Evolutionary conservation across 2,329 filamentous ascomycete genomes (phyloP).

Genomic region (Thielaviopsis musarum): DNA sequence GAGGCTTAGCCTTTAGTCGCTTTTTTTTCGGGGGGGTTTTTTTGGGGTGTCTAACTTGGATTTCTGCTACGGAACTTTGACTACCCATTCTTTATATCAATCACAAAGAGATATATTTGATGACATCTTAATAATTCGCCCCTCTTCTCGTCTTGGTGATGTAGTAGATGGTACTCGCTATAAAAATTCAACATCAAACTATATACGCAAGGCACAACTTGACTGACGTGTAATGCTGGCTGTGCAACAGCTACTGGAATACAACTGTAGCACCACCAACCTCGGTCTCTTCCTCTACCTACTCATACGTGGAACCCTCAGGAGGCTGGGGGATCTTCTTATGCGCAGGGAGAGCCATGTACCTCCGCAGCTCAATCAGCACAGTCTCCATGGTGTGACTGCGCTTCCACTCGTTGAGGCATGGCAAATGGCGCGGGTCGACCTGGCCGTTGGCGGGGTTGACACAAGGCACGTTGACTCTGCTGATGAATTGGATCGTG

Average conservation of each 20-base stretch:
- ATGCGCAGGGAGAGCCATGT: slow-evolving; percentile 80
- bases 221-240: neutral
- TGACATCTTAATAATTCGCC: neutral
- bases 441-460: slow-evolving; percentile 66
- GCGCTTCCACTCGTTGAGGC: slow-evolving; percentile 77
- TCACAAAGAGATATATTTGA: slow-evolving; percentile 1
- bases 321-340: slow-evolving; percentile 92
- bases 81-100: neutral
- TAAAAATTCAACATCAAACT: neutral
- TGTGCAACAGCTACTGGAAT: neutral
- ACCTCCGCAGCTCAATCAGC: slow-evolving; percentile 74
- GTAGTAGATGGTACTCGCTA: neutral
- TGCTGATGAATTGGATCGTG: slow-evolving; percentile 78
- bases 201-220: neutral
- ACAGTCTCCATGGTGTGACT: slow-evolving; percentile 93
- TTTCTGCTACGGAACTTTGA: neutral
- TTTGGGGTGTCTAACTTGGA: neutral
- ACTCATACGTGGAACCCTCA: slow-evolving; percentile 48
- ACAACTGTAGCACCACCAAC: neutral
- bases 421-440: slow-evolving; percentile 67
- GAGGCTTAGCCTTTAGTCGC: neutral
- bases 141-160: neutral
- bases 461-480: slow-evolving; percentile 93
- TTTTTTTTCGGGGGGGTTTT: neutral
- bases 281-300: neutral